Evolutionary conservation across 352 stramenopile genomes (phyloP), one percentile per base, ranked within the genome.

Genomic region (Phytophthora pluvialis): DNA sequence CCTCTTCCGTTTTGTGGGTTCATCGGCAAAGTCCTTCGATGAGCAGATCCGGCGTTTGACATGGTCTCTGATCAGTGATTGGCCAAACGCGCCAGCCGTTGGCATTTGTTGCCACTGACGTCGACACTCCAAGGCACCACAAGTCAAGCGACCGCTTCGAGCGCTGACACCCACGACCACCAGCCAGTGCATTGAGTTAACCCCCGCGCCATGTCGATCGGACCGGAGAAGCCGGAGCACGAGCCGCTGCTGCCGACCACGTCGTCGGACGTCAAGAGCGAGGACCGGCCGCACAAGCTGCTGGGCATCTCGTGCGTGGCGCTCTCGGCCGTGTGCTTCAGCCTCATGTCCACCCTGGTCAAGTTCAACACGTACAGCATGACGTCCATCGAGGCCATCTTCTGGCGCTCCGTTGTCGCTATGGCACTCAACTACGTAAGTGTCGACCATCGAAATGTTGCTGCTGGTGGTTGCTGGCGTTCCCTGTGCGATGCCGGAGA

Each of bases 361-460:
- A 94, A 94, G 79, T 90, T 81, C 56, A 81, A 81, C 38, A 90
- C 81, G 39, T 88, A 75, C 72, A 78, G 63, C 35, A 90, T 93
- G 81, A 85, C 82, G n/a, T 88, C 86, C 7, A 83, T 93, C 49
- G 86, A 93, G 49, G 81, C 78, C 45, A 80, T 94, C 58, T 91
- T 94, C 67, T 94, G 83, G 86, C 81, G 83, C 35, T 91, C 81
- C 4, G 46, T 78, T 33, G 74, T 87, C 13, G 77, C 74, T 18
- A 73, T 88, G 33, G 0, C 56, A 5, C 74, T 89, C 47, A 94
- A 91, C 58, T 89, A 86, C 48, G 85, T 93, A 61, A 42, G 80
- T 50, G 11, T 52, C 16, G 29, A 28, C 12, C 7, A 33, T 12
- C 6, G 28, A 33, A 42, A 11, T n/a, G 25, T 28, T 53, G 44